Conservation (phyloP, 495 filamentous ascomycete species). For the Neurospora sp. region DNA sequence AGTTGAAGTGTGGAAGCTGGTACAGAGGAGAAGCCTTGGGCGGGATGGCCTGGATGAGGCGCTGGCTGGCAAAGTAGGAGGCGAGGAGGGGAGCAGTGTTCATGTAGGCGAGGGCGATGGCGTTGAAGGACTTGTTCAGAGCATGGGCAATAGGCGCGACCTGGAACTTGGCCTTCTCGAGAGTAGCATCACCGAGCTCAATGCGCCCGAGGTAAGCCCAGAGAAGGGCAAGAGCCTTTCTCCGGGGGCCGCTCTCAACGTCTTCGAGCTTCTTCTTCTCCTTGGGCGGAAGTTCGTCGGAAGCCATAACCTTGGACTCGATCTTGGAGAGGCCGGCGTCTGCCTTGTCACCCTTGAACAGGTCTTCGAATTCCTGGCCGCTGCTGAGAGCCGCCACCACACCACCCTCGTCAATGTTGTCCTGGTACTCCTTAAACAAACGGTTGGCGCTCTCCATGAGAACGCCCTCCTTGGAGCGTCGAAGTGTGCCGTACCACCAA, state of each 20-base stretch:
- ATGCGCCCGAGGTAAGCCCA: conserved; percentile 93
- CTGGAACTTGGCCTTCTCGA: conserved; percentile 68
- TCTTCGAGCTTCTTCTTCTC: conserved; percentile 59
- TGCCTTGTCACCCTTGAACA: conserved; percentile 59
- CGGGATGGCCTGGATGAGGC: conserved; percentile 78
- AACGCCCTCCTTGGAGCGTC: conserved; percentile 82
- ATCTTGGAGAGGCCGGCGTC: conserved; percentile 70
- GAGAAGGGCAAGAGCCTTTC: conserved; percentile 80
- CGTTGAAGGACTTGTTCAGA: conserved; percentile 74
- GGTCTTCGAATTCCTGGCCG: conserved; percentile 64
- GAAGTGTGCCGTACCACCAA: conserved; percentile 97
- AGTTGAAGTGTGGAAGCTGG: conserved; percentile 83
- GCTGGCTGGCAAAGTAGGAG: conserved; percentile 73
- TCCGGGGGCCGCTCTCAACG: conserved; percentile 57
- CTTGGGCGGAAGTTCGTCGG: conserved; percentile 46
- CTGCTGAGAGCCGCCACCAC: conserved; percentile 70
- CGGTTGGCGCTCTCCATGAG: conserved; percentile 85
- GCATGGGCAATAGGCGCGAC: conserved; percentile 76
- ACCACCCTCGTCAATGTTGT: conserved; percentile 67
- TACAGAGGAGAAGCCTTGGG: conserved; percentile 78
- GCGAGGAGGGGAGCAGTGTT: conserved; percentile 72
- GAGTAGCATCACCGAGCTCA: conserved; percentile 56
- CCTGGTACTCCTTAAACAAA: conserved; percentile 85
- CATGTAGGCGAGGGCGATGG: conserved; percentile 79
- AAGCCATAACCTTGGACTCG: conserved; percentile 63